Evolutionary conservation across 2,329 filamentous ascomycete species (phyloP), one percentile per base, ranked within the genome.

Genomic region (Fusarium devonianum): DNA sequence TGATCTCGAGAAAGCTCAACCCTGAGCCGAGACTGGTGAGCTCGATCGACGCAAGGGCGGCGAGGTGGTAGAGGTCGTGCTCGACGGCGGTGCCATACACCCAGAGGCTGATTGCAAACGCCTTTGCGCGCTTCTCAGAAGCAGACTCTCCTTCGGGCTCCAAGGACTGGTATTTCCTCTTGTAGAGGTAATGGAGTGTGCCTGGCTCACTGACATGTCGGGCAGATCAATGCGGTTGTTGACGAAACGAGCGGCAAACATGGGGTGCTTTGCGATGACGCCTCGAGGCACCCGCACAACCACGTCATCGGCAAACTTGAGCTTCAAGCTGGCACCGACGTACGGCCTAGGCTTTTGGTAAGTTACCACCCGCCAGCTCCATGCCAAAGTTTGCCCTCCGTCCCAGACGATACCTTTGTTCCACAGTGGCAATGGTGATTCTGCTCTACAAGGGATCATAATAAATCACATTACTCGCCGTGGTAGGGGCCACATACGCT

Each of bases 401-500:
- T 51, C 55, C 44, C 51, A 37, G 42, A 30, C 55, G 16, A 36
- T 16, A 43, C 29, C 14, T 34, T 25, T 22, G 7, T 21, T 16
- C 13, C 16, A 49, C 42, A 12, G 28, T 30, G 56, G 21, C 28
- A 57, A 39, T 45, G 43, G 32, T 50, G 43, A 50, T 41, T 47
- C 56, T 29, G 28, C 32, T 39, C 40, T 14, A 41, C 39, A 53
- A 51, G 34, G 48, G 51, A 60, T 60, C 57, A 46, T 60, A 49
- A 60, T 42, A 58, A 48, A 48, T 60, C 53, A 58, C 57, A 60
- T 60, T 60, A 60, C 48, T 60, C 44, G 53, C 53, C 53, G 25
- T 35, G 23, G 38, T 40, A 40, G 37, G n/a, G 23, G 30, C 18
- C 38, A 19, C 28, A 25, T 18, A 35, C 29, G 43, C 29, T 39